Base-by-base conservation (phyloP, 805 yeast species). In the Middelhovenomyces tepae region DNA sequence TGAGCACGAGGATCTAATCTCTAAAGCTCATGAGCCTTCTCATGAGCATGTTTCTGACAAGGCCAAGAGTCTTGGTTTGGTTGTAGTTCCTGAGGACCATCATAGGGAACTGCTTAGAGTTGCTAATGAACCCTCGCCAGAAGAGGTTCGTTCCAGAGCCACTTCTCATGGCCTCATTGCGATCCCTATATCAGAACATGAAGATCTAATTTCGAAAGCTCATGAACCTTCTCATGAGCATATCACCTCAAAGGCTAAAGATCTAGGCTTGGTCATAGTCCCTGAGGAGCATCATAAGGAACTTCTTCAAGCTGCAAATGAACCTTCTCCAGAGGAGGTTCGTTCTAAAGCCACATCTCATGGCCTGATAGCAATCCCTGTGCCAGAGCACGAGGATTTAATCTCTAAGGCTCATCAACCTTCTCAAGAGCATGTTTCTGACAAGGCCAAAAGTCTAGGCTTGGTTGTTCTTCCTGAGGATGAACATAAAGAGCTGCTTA, bases 371-470 rank as follows among this genome's bases (percentile, higher is more conserved):
- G 24, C 39, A 2, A 11, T 43, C 6, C 21, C 40, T 5, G n/a
- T 21, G 11, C 28, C 17, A 2, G 45, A 44, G 29, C 37, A 39
- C 21, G 40, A 18, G 10, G 27, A 24, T 32, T 20, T 27, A 29
- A 9, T 18, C 40, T 50, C 42, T 42, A 48, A 49, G 42, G 46
- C 17, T 14, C 14, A 27, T 18, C 24, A 20, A 14, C 27, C 25
- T 22, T 14, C 32, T 16, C 19, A 22, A 31, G 5, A 14, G 19
- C 17, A 29, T 27, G 13, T 30, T 21, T 14, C 18, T 30, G 36
- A 22, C 5, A 42, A 40, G 30, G 54, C 53, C 4, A 36, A 32
- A 1, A 37, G 28, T 1, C 36, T 42, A 19, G 58, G 55, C 7
- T 42, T 48, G 35, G 42, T 42, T 14, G 46, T 48, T 4, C 16